Conservation (phyloP, 345 rosid species). For the Salix exigua region DNA sequence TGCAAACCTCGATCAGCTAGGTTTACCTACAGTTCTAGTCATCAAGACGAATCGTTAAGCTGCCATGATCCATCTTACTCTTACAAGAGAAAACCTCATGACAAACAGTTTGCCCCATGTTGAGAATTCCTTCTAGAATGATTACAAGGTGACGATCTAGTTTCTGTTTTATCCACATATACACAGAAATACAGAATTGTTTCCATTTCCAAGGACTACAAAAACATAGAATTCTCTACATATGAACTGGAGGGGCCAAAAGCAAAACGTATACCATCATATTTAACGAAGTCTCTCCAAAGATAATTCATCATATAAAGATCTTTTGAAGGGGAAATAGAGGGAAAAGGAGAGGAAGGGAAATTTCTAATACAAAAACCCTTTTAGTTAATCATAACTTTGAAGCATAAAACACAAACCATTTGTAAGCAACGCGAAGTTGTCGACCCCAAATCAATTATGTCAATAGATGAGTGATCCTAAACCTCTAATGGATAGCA, state of each 20-base stretch:
- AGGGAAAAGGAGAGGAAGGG: background rate
- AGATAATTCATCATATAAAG: background rate
- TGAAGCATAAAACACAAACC: background rate
- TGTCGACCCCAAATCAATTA: background rate
- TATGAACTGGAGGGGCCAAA: background rate
- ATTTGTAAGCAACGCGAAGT: background rate
- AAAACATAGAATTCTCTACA: background rate
- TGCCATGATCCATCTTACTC: background rate
- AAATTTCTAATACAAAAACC: background rate
- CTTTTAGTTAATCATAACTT: background rate
- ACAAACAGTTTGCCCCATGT: background rate
- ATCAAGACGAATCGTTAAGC: background rate
- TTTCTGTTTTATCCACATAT: background rate
- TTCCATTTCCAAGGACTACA: too few species aligned
- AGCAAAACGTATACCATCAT: background rate
- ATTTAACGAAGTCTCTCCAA: background rate
- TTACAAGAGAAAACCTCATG: background rate
- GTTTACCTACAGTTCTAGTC: background rate
- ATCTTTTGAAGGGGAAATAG: background rate
- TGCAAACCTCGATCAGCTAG: background rate
- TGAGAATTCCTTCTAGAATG: background rate
- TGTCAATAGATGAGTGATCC: background rate
- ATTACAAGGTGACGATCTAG: background rate
- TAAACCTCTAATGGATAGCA: background rate
- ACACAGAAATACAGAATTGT: too few species aligned